These are phyloP conservation scores for Hanseniaspora uvarum DNA, from an alignment of 1,139 yeast species.

Conservation along the genomic window DNA sequence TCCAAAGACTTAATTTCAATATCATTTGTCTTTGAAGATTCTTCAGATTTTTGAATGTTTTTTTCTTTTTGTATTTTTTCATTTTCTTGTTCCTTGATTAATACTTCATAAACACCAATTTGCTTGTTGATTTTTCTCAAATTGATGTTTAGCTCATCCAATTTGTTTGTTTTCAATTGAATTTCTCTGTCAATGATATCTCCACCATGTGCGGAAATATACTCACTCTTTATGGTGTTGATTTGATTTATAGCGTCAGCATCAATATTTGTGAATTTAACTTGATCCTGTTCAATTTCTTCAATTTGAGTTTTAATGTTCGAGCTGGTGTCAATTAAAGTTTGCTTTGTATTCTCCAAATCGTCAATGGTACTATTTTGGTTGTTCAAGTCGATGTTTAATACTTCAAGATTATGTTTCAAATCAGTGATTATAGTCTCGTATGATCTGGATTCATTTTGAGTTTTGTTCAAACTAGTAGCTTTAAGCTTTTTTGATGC, in stretches of 20 bases:
- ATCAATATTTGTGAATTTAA: slow-evolving; percentile 28
- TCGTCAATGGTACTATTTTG: slow-evolving; percentile 41
- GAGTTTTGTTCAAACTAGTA: slow-evolving; percentile 50
- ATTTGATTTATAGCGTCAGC: slow-evolving; percentile 45
- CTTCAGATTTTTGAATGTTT: background rate
- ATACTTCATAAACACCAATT: slow-evolving; percentile 33
- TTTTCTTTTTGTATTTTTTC: background rate
- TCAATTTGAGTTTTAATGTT: slow-evolving; percentile 34
- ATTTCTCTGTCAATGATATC: slow-evolving; percentile 27
- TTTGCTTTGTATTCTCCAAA: slow-evolving; percentile 42
- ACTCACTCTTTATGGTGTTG: slow-evolving; percentile 47
- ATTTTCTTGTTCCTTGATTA: slow-evolving; percentile 30
- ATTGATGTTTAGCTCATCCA: slow-evolving; percentile 36
- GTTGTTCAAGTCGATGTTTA: slow-evolving; percentile 43
- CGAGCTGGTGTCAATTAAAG: slow-evolving; percentile 37
- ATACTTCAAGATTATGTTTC: slow-evolving; percentile 44
- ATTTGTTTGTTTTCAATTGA: slow-evolving; percentile 38
- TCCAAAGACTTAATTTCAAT: slow-evolving; percentile 30
- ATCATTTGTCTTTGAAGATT: slow-evolving; percentile 24
- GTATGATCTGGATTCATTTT: slow-evolving; percentile 32
- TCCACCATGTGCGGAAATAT: slow-evolving; percentile 34
- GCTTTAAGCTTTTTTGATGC: slow-evolving; percentile 41
- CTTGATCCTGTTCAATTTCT: background rate
- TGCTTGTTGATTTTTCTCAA: slow-evolving; percentile 37
- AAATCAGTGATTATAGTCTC: slow-evolving; percentile 40